Base-by-base conservation (phyloP, 192 early-diverging fungal genomes). In the Coemansia aciculifera region DNA sequence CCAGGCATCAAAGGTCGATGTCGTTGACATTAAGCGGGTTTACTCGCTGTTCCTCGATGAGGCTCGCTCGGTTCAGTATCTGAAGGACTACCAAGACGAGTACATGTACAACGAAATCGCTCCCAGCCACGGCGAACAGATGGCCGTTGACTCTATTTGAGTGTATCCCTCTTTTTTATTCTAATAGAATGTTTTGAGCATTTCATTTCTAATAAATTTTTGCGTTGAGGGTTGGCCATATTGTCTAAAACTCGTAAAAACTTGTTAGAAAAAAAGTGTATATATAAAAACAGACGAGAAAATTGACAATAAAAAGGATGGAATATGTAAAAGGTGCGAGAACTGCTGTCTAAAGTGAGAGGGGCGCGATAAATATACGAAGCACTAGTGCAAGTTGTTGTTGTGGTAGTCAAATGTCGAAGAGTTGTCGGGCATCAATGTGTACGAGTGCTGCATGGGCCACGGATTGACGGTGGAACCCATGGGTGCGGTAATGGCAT, bases 21-120 rank as follows among this genome's bases (percentile, higher is more conserved):
- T 98, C 10, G 87, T 89, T 29, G 98, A 99, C 75, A 93, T 99
- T 66, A 92, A 90, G 75, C 87, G 95, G 10, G 98, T 95, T 4
- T 99, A 98, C 71, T 87, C 89, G 51, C 85, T 99, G 34, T 99
- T 99, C 81, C 77, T 99, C 63, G 98, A 99, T 66, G 94, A 99
- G 81, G 90, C 92, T 75, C 89, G 98, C 64, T 97, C 95, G 38
- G 95, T 98, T 7, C 92, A 97, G 83, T 95, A 91, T 79, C 74
- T 98, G 80, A 93, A 91, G 79, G 94, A 98, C 67, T 95, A 89
- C 76, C 94, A 97, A 74, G 89, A 93, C 43, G 91, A 98, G 81
- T 97, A 90, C 78, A 89, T 98, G 91, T 98, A 92, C 80, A 95
- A 79, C 66, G 81, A 84, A 64, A 74, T 82, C 34, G 52, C 54